These are phyloP conservation scores for Taphrina betulina DNA, from an alignment of 1,139 yeast genomes.

Conservation along the genomic window DNA sequence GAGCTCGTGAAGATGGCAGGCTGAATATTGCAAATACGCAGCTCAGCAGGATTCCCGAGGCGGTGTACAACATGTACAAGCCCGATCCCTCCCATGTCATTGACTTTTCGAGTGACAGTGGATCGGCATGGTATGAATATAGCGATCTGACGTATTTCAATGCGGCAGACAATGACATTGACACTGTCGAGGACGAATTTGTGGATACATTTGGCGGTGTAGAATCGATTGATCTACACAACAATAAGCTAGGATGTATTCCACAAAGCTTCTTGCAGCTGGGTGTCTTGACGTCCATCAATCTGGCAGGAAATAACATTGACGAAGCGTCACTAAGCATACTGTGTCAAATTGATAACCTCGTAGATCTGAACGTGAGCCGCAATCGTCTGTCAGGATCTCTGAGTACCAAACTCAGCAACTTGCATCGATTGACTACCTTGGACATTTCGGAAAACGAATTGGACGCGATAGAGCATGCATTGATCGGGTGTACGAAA, in stretches of 20 bases:
- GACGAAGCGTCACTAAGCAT: background rate
- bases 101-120: constrained; percentile 15
- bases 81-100: constrained; percentile 30
- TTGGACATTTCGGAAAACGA: constrained; percentile 16
- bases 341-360: background rate
- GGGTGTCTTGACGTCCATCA: constrained; percentile 3
- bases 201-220: constrained; percentile 11
- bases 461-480: background rate
- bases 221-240: constrained; percentile 21
- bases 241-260: constrained; percentile 4
- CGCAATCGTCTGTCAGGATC: constrained; percentile 14
- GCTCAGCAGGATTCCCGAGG: constrained; percentile 7
- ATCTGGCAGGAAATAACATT: constrained; percentile 14
- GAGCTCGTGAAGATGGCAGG: constrained; percentile 11
- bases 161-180: constrained; percentile 26
- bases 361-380: constrained; percentile 20
- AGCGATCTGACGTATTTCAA: constrained; percentile 16
- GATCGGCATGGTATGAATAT: constrained; percentile 22
- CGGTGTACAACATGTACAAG: constrained; percentile 24
- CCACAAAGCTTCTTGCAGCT: constrained; percentile 8
- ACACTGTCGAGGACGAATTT: background rate
- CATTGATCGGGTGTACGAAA: background rate
- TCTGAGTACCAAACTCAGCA: constrained; percentile 1
- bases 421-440: background rate
- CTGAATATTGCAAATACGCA: constrained; percentile 16